Evolutionary conservation across 1,284 basidiomycete genomes (phyloP).

Genomic region (Sporisorium sorghi): DNA sequence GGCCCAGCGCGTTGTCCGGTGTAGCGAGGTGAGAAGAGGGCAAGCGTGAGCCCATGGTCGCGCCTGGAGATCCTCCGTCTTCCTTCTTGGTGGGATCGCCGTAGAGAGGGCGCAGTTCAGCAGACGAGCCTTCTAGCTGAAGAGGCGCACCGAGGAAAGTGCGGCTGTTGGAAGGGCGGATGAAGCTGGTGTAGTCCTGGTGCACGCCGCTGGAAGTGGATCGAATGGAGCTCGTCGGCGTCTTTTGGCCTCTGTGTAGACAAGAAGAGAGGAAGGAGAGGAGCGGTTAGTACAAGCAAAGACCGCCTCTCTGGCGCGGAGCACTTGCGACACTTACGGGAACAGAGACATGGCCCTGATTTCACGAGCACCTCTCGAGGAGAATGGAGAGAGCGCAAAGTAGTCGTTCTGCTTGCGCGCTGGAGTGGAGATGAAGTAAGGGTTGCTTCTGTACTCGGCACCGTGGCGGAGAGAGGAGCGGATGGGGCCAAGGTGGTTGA

Average conservation of each 20-base stretch:
- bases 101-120: not conserved
- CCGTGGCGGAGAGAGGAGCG: conserved; percentile 17
- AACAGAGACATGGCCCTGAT: conserved; percentile 4
- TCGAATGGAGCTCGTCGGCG: conserved; percentile 39
- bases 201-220: conserved; percentile 15
- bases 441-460: conserved; percentile 24
- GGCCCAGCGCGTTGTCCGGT: conserved; percentile 27
- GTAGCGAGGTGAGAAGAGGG: conserved; percentile 11
- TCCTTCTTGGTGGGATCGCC: not conserved
- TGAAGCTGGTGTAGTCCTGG: conserved; percentile 2
- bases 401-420: conserved; percentile 11
- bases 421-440: conserved; percentile 20
- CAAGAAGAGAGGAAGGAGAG: too few relatives aligned
- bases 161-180: conserved; percentile 7
- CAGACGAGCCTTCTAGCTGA: conserved; percentile 6
- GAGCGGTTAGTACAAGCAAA: not conserved
- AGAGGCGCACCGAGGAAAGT: conserved; percentile 5
- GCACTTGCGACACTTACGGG: conserved; percentile 16
- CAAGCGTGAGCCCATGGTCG: not conserved
- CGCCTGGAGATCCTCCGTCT: not conserved
- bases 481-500: conserved; percentile 18
- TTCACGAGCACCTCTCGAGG: conserved; percentile 6
- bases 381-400: conserved; percentile 6
- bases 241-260: conserved; percentile 10
- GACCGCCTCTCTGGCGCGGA: not conserved